Base-by-base conservation (phyloP, 345 rosid genomes). In the Syzygium jambos region DNA sequence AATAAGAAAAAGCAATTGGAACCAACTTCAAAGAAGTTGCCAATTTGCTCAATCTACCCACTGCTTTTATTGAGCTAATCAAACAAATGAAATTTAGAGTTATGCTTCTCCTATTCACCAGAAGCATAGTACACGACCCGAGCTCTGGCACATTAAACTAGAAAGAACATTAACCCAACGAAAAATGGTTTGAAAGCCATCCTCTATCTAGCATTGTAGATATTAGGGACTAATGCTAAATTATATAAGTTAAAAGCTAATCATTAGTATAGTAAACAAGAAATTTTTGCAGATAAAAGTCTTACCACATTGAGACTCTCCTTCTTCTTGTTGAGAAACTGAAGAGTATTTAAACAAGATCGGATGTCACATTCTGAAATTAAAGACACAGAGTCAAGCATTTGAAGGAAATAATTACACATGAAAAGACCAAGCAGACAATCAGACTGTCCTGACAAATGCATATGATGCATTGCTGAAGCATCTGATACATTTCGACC, bases 291-390 rank as follows among this genome's bases (percentile, higher is more conserved):
- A 54, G 57, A 17, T 51, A 8, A 29, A 27, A 12, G 87, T 68
- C 94, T 90, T 93, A 97, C 99, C 99, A 89, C 93, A 86, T 94
- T 95, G 88, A 97, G 96, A 54, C 92, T 86, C 92, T 97, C 95
- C 88, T 94, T 93, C 95, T 94, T 97, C 92, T 93, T 95, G 92
- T 96, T 92, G 90, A 97, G 99, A 93, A 97, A 97, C 91, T 97
- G 99, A 87, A 97, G 97, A 21, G 99, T 97, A 91, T 97, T 97
- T 92, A 96, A 93, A 92, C 99, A 96, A 65, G 97, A 93, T 73
- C 99, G 95, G 90, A 97, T 94, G 90, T 97, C 99, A 92, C 99
- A 95, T 89, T 94, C 99, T 97, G 95, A 89, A 88, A 90, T 88
- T 80, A 59, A 56, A 86, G 53, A 89, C 56, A 59, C 6, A 1